Evolutionary conservation across 164 flowering plant genomes (phyloP).

Genomic region (grape (Vitis vinifera)): ASM3070453v1 NC_081820.1:110501-111000

Average conservation of each 20-base stretch:
- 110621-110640: no score
- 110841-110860: background rate
- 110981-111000: no score
- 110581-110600: background rate
- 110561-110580: background rate
- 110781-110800: constrained; percentile 8
- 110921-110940: no score
- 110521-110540: constrained; percentile 51
- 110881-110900: background rate
- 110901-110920: background rate
- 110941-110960: no score
- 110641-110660: no score
- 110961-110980: no score
- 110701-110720: background rate
- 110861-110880: background rate
- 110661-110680: no score
- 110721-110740: background rate
- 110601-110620: no score
- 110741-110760: background rate
- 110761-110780: background rate
- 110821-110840: constrained; percentile 6
- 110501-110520: constrained; percentile 60
- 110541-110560: constrained; percentile 31
- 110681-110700: no score
- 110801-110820: constrained; percentile 1